Conservation (phyloP, 768 basidiomycete species). For the Clavulina sp. region DNA sequence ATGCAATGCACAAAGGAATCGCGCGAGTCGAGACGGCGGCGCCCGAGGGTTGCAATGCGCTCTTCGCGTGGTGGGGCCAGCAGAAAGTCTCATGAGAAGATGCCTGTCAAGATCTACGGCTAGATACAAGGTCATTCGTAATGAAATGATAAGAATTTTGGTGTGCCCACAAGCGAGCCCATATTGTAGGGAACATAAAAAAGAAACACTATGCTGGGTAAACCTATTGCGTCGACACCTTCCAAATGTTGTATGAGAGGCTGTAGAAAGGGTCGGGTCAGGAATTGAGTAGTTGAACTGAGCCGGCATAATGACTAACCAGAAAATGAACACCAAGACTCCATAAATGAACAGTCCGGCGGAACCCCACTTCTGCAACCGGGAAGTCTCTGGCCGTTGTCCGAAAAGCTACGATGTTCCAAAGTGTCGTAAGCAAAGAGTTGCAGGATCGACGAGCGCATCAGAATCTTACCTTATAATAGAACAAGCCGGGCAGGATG, state of each 20-base stretch:
- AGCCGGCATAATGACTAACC: constrained; percentile 33
- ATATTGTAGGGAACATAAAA: too few species aligned
- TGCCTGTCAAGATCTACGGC: too few species aligned
- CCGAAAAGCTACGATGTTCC: constrained; percentile 40
- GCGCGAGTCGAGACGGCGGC: too few species aligned
- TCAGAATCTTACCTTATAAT: constrained; percentile 55
- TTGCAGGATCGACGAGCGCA: background rate
- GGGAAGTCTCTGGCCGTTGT: constrained; percentile 37
- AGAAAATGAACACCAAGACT: constrained; percentile 63
- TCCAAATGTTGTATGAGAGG: constrained; percentile 63
- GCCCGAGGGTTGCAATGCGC: too few species aligned
- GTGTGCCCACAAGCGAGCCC: too few species aligned
- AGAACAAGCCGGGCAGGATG: constrained; percentile 84
- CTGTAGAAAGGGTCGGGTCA: constrained; percentile 22
- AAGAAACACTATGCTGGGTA: too few species aligned
- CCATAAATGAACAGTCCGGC: constrained; percentile 63
- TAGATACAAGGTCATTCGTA: too few species aligned
- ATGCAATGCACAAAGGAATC: too few species aligned
- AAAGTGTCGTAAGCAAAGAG: constrained; percentile 4
- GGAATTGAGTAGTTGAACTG: background rate
- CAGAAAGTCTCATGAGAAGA: too few species aligned
- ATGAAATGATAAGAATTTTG: too few species aligned
- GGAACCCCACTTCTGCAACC: constrained; percentile 38
- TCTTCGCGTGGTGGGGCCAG: too few species aligned
- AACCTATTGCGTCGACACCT: too few species aligned